A percentile compares a stretch with the other conserved stretches of the same genome.
Conservation (phyloP, 495 filamentous ascomycete species). For the Xylaria scruposa region DNA sequence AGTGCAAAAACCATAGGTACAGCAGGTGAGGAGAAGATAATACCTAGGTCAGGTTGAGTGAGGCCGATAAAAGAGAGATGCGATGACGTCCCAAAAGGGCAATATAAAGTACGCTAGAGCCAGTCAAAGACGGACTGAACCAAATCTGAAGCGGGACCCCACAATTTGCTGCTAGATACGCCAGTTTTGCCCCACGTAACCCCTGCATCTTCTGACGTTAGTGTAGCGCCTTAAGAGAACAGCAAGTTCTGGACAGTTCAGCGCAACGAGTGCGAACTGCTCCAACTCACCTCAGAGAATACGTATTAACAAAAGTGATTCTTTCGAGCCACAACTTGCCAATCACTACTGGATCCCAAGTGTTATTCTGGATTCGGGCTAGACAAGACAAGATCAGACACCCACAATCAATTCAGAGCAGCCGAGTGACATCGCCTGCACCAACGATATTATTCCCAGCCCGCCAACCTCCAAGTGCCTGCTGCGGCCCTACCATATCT, state of each 20-base stretch:
- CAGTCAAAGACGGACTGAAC: conserved; percentile 4
- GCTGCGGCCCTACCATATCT: background rate
- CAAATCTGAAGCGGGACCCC: background rate
- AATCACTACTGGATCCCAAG: background rate
- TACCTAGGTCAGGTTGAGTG: background rate
- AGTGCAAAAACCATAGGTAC: background rate
- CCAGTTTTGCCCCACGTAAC: conserved; percentile 9
- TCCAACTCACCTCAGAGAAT: conserved; percentile 7
- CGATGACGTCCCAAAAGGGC: conserved; percentile 15
- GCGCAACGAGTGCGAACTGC: background rate
- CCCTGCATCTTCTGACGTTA: background rate
- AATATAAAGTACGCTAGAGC: background rate
- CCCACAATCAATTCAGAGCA: background rate
- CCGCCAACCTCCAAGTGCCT: background rate
- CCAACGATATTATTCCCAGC: conserved; percentile 6
- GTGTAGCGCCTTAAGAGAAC: background rate
- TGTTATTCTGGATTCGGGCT: background rate
- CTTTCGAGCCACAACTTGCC: background rate
- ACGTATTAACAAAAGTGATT: background rate
- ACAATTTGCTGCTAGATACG: background rate
- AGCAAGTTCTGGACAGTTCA: background rate
- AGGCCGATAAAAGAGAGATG: background rate
- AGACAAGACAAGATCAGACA: background rate
- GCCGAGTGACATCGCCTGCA: background rate
- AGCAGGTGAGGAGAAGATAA: background rate